phyloP scores from a whole-genome alignment of 352 stramenopile genomes.

The Peronospora belbahrii region DNA sequence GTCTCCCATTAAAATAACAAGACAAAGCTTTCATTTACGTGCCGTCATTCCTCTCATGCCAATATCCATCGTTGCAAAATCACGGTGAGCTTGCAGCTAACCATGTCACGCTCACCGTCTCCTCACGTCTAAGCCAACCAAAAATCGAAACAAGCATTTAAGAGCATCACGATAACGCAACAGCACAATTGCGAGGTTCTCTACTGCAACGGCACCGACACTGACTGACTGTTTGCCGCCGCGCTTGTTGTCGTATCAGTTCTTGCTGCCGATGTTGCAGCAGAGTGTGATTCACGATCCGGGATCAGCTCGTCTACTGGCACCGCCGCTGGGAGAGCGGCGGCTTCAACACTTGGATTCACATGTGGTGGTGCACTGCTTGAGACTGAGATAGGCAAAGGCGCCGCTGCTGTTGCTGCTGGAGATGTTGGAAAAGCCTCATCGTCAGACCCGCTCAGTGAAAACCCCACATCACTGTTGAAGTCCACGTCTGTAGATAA shows the following conservation, averaged over 20 bases:
- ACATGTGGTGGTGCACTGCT: slow-evolving; percentile 5
- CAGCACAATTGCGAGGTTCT: slow-evolving; percentile 16
- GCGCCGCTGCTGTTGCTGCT: not conserved
- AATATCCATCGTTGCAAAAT: slow-evolving; percentile 11
- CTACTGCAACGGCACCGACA: slow-evolving; percentile 17
- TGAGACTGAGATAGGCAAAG: slow-evolving; percentile 1
- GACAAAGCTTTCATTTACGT: slow-evolving; percentile 18
- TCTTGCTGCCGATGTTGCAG: slow-evolving; percentile 4
- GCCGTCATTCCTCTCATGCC: slow-evolving; percentile 11
- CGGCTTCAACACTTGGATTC: slow-evolving; percentile 8
- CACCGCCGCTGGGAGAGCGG: slow-evolving; percentile 2
- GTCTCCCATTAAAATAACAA: slow-evolving; percentile 32
- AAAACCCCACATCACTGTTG: slow-evolving; percentile 21
- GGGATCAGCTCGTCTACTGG: slow-evolving; percentile 24
- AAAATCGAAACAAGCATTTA: slow-evolving; percentile 25
- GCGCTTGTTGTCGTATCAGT: slow-evolving; percentile 8
- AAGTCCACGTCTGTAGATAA: slow-evolving; percentile 17
- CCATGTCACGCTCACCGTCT: slow-evolving; percentile 10
- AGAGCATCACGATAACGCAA: slow-evolving; percentile 13
- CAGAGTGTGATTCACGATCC: slow-evolving; percentile 29
- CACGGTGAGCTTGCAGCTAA: slow-evolving; percentile 9
- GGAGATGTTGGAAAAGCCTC: slow-evolving; percentile 9
- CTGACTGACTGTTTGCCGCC: slow-evolving; percentile 5
- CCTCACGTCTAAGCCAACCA: slow-evolving; percentile 12
- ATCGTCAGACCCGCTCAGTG: slow-evolving; percentile 21